Evolutionary conservation across 108 stramenopile genomes (phyloP), one percentile per base, ranked within the genome.

Genomic region (Fistulifera pelliculosa): DNA sequence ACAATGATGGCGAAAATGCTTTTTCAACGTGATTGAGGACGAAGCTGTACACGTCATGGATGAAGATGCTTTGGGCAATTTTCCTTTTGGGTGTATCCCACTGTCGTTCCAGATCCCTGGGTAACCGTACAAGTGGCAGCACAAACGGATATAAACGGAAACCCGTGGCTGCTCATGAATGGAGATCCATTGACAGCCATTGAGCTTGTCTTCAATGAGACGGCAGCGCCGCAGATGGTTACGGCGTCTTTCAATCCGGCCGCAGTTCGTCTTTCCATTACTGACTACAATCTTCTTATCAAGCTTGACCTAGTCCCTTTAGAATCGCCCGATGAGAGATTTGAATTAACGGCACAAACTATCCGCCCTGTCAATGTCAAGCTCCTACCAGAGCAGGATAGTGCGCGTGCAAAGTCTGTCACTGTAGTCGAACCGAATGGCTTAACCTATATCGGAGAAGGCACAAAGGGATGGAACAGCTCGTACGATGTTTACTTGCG

Each of bases 11-110:
- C 19, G 17, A 21, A 11, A 5, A 21, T 3, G 4, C 2, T 45
- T 8, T 45, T 45, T 45, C 19, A 45, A 21, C 21, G 44, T 35
- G 3, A 35, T 35, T 8, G 31, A 35, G 31, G 8, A 3, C 31
- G 31, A 35, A 35, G 31, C 31, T 6, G 8, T 35, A 38, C 69
- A 70, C 41, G 53, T 70, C 28, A 64, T 70, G 63, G 43, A 49
- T 14, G 69, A 70, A 44, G 69, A 70, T 58, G 31, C 6, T 35
- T 8, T 35, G 3, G 31, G 51, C 25, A 49, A 7, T 21, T 71
- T 71, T 52, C 40, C 22, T 71, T 66, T 38, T 60, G 25, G 39
- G 43, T 71, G 31, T 71, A 65, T 42, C 70, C 70, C 17, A 71
- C 70, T 16, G 17, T 53, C 31, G 24, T 40, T 49, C 70, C 64